Conservation (phyloP, 495 filamentous ascomycete genomes). For the Clavariopsis aquatica region DNA sequence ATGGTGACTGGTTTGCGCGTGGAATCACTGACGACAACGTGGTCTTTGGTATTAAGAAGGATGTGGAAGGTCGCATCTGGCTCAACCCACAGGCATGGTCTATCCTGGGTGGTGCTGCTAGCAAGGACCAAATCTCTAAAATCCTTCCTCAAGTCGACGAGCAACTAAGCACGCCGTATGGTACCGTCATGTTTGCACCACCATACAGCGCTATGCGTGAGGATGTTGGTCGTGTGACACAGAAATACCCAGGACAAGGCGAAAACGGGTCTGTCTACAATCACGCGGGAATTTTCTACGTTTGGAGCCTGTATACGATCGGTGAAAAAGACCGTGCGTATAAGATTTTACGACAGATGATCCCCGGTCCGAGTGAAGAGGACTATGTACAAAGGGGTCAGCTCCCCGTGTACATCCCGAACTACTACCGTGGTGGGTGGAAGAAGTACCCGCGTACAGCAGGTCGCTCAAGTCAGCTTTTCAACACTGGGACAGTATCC, state of each 20-base stretch:
- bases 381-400: constrained; percentile 58
- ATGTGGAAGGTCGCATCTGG: constrained; percentile 58
- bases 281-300: constrained; percentile 57
- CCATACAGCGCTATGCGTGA: constrained; percentile 58
- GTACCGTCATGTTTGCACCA: constrained; percentile 56
- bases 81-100: constrained; percentile 58
- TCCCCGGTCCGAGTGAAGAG: constrained; percentile 54
- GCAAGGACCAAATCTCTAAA: constrained; percentile 45
- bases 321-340: constrained; percentile 54
- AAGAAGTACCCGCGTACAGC: constrained; percentile 54
- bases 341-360: constrained; percentile 52
- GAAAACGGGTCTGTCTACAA: constrained; percentile 61
- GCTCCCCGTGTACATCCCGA: constrained; percentile 58
- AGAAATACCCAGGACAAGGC: constrained; percentile 58
- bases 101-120: constrained; percentile 56
- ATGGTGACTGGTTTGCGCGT: constrained; percentile 58
- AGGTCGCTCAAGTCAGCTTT: constrained; percentile 56
- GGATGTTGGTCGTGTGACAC: constrained; percentile 60
- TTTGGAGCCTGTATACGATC: constrained; percentile 54
- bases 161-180: constrained; percentile 56
- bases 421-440: constrained; percentile 59
- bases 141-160: constrained; percentile 55
- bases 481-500: constrained; percentile 59
- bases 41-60: constrained; percentile 53
- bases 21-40: constrained; percentile 60